phyloP scores from a whole-genome alignment of 75 land plant genomes.

The Larix kaempferi region DNA sequence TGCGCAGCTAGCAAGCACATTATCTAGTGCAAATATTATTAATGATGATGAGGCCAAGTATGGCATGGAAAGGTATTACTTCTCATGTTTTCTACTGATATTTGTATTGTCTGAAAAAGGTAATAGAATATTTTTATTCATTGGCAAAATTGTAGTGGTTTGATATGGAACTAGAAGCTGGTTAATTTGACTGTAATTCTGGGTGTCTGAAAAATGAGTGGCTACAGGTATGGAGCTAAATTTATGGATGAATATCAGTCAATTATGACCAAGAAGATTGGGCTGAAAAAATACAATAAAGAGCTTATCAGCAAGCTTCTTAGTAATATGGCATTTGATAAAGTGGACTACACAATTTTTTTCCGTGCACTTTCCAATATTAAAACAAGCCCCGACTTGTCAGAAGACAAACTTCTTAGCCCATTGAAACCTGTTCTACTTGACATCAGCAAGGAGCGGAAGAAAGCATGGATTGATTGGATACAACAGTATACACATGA shows the following conservation, averaged over 20 bases:
- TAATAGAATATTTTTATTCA: not conserved
- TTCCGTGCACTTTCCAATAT: conserved; percentile 88
- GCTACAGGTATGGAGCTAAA: conserved; percentile 80
- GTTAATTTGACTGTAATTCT: not conserved
- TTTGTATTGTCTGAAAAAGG: not conserved
- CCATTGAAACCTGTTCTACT: conserved; percentile 82
- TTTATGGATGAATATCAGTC: conserved; percentile 96
- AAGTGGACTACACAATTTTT: conserved; percentile 98
- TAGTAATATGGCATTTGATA: conserved; percentile 94
- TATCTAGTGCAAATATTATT: conserved; percentile 65
- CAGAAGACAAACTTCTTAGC: conserved; percentile 68
- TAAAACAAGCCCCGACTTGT: conserved; percentile 47
- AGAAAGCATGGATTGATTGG: conserved; percentile 91
- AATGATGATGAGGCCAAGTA: conserved; percentile 81
- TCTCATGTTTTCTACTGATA: not conserved
- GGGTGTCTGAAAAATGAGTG: not conserved
- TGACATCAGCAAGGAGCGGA: conserved; percentile 90
- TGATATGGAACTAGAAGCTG: conserved; percentile 1
- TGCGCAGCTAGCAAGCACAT: conserved; percentile 76
- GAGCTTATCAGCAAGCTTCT: conserved; percentile 80
- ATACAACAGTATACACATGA: conserved; percentile 61
- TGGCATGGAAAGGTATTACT: conserved; percentile 77
- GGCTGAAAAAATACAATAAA: conserved; percentile 80
- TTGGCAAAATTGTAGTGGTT: not conserved
- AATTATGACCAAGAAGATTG: conserved; percentile 89